Base-by-base conservation (phyloP, 768 basidiomycete species). In the Tremella mesenterica region DNA sequence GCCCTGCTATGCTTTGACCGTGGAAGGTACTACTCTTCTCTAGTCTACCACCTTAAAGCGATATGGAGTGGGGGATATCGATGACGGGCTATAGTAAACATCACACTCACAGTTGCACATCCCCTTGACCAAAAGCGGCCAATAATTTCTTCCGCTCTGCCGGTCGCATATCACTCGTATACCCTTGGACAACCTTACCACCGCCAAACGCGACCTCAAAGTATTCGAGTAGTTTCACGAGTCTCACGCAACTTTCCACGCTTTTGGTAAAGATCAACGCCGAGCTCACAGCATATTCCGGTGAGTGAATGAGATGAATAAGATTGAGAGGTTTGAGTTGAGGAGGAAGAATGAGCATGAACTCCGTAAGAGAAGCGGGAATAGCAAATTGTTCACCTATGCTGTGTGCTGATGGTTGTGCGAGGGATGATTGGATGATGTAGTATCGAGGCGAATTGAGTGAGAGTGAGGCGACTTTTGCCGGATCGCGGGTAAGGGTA, bases 221-320 rank as follows among this genome's bases (percentile, higher is more conserved):
- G 61, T 85, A 85, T 23, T 85, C 80, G 59, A 96, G 81, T 10
- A 96, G 77, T 34, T 78, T 80, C 25, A 91, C 84, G 6, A 97
- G 82, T 8, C 93, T 81, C 3, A 78, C 76, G 0, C 91, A 87
- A 0, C 88, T 89, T 68, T 97, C 92, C 4, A 92, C 85, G 0
- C 86, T 89, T 74, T 96, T 97, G n/a, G 93, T 95, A 75, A 99
- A 99, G 27, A 95, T 84, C 29, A 99, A 77, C 0, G 85, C 86
- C 54, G 86, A 85, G 8, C 73, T 77, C 20, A 90, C 78, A 7
- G 76, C 65, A 45, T 60, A 65, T 44, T 75, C 77, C 1, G 56
- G 20, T 7, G 76, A 69, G 64, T 85, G 83, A 2, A 95, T 77
- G 47, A 99, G 83, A 65, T 96, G 79, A 73, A 95, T 85, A 50